Evolutionary conservation across 768 basidiomycete species (phyloP).

Genomic region (Rubroboletus pulcherrimus): DNA sequence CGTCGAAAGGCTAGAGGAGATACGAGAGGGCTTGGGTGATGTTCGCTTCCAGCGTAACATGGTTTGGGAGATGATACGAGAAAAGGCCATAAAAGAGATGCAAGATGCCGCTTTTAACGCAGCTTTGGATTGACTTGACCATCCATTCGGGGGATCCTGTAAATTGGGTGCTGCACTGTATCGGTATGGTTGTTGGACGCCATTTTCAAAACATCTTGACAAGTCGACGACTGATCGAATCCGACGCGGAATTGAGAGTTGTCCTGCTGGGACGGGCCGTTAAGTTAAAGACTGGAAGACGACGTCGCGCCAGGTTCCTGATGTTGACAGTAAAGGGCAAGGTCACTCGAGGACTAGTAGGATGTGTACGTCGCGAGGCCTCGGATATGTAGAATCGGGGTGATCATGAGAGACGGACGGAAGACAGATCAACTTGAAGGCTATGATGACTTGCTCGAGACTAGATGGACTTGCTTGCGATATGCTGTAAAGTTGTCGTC

Average conservation of each 20-base stretch:
- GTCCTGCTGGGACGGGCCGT: too few species aligned
- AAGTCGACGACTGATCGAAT: background rate
- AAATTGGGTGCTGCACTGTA: constrained; percentile 3
- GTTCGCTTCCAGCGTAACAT: constrained; percentile 65
- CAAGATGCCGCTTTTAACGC: constrained; percentile 56
- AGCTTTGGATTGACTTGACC: constrained; percentile 23
- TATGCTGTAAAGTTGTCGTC: constrained; percentile 44
- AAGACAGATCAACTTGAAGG: constrained; percentile 11
- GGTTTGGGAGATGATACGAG: constrained; percentile 75
- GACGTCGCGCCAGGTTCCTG: background rate
- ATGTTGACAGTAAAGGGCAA: too few species aligned
- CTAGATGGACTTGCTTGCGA: background rate
- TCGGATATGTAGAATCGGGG: background rate
- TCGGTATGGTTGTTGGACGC: background rate
- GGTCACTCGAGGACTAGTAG: too few species aligned
- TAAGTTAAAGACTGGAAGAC: too few species aligned
- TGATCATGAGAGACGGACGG: background rate
- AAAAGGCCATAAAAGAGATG: constrained; percentile 70
- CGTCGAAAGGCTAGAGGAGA: constrained; percentile 78
- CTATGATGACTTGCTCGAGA: constrained; percentile 64
- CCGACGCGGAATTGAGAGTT: background rate
- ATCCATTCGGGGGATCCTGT: background rate
- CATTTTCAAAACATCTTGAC: background rate
- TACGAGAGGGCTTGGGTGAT: constrained; percentile 76
- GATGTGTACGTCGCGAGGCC: constrained; percentile 46